Conservation (phyloP, 2,329 filamentous ascomycete genomes). For the Claviceps humidiphila region DNA sequence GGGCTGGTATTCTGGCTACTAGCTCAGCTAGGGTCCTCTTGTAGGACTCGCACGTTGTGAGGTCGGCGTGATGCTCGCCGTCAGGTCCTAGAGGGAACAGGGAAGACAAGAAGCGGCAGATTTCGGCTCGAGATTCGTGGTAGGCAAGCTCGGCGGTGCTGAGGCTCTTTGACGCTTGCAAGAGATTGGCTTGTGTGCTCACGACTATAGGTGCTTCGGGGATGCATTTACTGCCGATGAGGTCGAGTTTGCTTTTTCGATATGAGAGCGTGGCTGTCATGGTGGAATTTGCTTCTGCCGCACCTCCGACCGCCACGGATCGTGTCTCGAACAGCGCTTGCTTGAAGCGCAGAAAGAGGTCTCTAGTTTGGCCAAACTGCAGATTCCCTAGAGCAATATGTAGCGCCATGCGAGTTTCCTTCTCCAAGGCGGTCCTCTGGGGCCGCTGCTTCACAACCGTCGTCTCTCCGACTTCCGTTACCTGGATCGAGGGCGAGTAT, state of each 20-base stretch:
- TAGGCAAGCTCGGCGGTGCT: slow-evolving; percentile 29
- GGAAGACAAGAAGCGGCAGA: slow-evolving; percentile 36
- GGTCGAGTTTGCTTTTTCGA: neutral
- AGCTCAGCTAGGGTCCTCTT: slow-evolving; percentile 12
- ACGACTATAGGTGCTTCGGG: neutral
- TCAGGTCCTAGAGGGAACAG: slow-evolving; percentile 24
- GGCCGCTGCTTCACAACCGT: neutral
- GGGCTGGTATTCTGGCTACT: neutral
- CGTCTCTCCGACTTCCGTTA: slow-evolving; percentile 18
- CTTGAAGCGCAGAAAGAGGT: slow-evolving; percentile 33
- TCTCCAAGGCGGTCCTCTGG: neutral
- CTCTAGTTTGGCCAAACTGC: slow-evolving; percentile 47
- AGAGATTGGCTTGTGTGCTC: neutral
- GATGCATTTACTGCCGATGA: no score
- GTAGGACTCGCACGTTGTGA: slow-evolving; percentile 13
- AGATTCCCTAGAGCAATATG: slow-evolving; percentile 28
- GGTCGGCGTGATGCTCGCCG: slow-evolving; percentile 5
- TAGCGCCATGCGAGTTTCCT: neutral
- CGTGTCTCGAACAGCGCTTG: neutral
- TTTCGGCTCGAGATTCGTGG: slow-evolving; percentile 35
- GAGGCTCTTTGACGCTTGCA: slow-evolving; percentile 10
- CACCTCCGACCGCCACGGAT: neutral
- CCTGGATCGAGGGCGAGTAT: slow-evolving; percentile 21
- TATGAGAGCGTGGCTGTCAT: neutral
- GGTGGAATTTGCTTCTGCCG: neutral